phyloP scores from a whole-genome alignment of 2,329 filamentous ascomycete species.

The Scedosporium boydii region DNA sequence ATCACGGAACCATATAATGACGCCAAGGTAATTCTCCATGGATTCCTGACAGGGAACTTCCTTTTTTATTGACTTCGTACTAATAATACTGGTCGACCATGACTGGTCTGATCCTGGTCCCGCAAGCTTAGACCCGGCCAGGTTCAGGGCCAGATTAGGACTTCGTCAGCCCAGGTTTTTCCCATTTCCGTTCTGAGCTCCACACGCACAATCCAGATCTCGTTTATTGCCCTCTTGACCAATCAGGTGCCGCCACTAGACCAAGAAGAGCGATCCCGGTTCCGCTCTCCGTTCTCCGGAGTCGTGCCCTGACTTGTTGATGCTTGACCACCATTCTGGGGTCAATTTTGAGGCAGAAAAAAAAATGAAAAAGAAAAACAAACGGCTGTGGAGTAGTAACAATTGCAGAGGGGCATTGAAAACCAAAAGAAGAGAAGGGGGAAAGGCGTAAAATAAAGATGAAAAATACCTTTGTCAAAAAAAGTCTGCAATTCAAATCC shows the following conservation, averaged over 20 bases:
- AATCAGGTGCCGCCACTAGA: not conserved
- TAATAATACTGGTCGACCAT: not conserved
- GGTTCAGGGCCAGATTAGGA: not conserved
- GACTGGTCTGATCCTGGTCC: not conserved
- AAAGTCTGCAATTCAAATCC: not conserved
- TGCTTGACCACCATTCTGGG: too few relatives aligned
- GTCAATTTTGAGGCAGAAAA: too few relatives aligned
- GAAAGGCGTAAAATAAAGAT: too few relatives aligned
- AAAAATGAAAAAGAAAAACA: too few relatives aligned
- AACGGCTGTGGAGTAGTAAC: too few relatives aligned
- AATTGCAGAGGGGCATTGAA: too few relatives aligned
- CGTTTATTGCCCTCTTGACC: not conserved
- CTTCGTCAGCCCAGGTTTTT: not conserved
- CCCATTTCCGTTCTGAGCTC: not conserved
- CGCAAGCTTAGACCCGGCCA: not conserved
- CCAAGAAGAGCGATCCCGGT: not conserved
- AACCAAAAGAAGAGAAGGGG: too few relatives aligned
- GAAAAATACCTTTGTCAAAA: too few relatives aligned
- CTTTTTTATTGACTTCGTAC: too few relatives aligned
- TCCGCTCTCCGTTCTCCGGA: not conserved
- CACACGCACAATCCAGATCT: not conserved
- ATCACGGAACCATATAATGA: not conserved
- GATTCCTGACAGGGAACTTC: not conserved
- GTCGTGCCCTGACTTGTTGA: not conserved
- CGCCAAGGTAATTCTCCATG: not conserved